A percentile compares a stretch with the other conserved stretches of the same genome.
Conservation (phyloP, 1,284 basidiomycete genomes). For the Anthracocystis panici-leucophaei region DNA sequence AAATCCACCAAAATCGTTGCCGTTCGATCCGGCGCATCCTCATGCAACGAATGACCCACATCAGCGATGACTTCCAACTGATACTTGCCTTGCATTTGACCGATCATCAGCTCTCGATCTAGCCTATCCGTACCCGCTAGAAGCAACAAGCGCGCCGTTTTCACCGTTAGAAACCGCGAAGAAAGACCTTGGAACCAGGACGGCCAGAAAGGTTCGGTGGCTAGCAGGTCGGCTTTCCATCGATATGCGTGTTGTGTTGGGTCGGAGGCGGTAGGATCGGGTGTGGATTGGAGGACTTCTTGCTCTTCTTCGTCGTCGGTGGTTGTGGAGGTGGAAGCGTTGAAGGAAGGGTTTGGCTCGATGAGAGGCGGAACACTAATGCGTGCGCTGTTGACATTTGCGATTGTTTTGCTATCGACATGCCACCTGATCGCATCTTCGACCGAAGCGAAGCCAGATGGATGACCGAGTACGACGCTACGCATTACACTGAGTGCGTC, state of each 20-base stretch:
- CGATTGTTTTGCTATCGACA: slow-evolving; percentile 72
- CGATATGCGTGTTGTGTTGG: slow-evolving; percentile 59
- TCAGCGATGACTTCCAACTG: slow-evolving; percentile 87
- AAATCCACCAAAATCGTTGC: slow-evolving; percentile 87
- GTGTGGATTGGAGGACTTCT: slow-evolving; percentile 16
- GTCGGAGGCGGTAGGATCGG: background rate
- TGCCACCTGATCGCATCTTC: slow-evolving; percentile 95
- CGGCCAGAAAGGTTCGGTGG: slow-evolving; percentile 90
- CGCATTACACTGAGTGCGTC: slow-evolving; percentile 93
- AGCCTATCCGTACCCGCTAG: slow-evolving; percentile 92
- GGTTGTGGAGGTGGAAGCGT: background rate
- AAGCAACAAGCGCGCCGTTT: slow-evolving; percentile 85
- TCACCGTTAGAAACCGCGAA: slow-evolving; percentile 79
- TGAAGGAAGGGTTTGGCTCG: slow-evolving; percentile 34
- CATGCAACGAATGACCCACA: slow-evolving; percentile 93
- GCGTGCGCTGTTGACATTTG: slow-evolving; percentile 64
- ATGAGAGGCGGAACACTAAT: slow-evolving; percentile 65
- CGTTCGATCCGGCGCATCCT: slow-evolving; percentile 86
- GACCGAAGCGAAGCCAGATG: slow-evolving; percentile 82
- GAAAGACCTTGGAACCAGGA: slow-evolving; percentile 93
- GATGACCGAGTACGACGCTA: slow-evolving; percentile 84
- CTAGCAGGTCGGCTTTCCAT: slow-evolving; percentile 87
- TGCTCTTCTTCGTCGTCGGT: slow-evolving; percentile 23
- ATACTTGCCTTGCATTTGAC: slow-evolving; percentile 92
- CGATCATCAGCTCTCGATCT: slow-evolving; percentile 94